These are phyloP conservation scores for Eustoma russellianum DNA, from an alignment of 257 asterid species.

Conservation along the genomic window DNA sequence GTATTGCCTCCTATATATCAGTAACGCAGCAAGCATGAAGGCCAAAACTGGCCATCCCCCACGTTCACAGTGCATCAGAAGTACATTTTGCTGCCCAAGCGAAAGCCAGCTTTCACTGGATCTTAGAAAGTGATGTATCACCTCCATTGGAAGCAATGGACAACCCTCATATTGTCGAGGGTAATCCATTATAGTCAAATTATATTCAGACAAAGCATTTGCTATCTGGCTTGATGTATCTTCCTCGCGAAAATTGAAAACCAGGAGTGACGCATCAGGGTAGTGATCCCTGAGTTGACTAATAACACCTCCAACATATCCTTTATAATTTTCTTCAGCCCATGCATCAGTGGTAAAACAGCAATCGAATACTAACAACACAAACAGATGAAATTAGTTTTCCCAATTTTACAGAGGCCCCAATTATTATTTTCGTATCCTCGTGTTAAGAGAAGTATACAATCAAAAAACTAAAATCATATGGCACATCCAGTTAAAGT, in stretches of 20 bases:
- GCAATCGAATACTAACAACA: slow-evolving; percentile 67
- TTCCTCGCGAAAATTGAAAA: slow-evolving; percentile 80
- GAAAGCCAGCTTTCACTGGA: slow-evolving; percentile 97
- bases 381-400: slow-evolving; percentile 10
- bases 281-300: slow-evolving; percentile 58
- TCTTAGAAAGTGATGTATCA: slow-evolving; percentile 80
- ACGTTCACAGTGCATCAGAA: slow-evolving; percentile 85
- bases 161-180: slow-evolving; percentile 91
- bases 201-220: slow-evolving; percentile 61
- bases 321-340: slow-evolving; percentile 59
- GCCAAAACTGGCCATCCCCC: slow-evolving; percentile 99
- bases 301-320: slow-evolving; percentile 61
- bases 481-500: no score
- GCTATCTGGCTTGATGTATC: slow-evolving; percentile 55
- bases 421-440: neutral
- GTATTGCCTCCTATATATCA: slow-evolving; percentile 69
- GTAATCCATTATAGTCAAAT: slow-evolving; percentile 87
- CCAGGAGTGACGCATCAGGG: slow-evolving; percentile 75
- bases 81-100: slow-evolving; percentile 83
- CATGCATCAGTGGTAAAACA: slow-evolving; percentile 77
- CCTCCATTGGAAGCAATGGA: slow-evolving; percentile 92
- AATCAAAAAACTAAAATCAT: no score
- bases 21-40: slow-evolving; percentile 77
- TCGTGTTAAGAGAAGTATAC: no score
- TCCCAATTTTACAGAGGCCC: neutral